Evolutionary conservation across 768 basidiomycete species (phyloP), one percentile per base, ranked within the genome.

Genomic region (Ramaria rubella): DNA sequence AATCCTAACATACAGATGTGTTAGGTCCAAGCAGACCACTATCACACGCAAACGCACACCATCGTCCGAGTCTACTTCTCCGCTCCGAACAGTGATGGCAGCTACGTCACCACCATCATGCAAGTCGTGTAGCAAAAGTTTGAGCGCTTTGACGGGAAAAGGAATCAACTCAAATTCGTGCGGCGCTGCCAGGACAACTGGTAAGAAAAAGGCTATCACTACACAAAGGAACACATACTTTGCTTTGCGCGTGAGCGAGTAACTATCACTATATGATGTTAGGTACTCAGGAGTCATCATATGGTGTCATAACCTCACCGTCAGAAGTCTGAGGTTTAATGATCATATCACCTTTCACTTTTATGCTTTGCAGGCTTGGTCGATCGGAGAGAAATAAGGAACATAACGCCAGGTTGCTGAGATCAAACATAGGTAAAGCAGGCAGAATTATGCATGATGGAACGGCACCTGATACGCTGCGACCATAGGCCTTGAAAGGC

Each of bases 401-500:
- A 27, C 81, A 81, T 49, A 99, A 72, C 1, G 87, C 94, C 54
- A 97, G 72, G 36, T 82, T 86, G 69, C 91, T 75, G 26, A 14
- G n/a, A 27, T 14, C 3, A 27, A 11, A 26, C 2, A n/a, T 48
- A 24, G 27, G 27, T 29, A n/a, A 12, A 4, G 50, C n/a, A 14
- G 56, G 21, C n/a, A 7, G 4, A 17, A 26, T n/a, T 17, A 51
- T n/a, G 6, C 19, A 5, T 27, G 19, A 33, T n/a, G 31, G 21
- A 8, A 4, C 61, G 68, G 29, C 43, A 75, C 75, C 71, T 94
- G 63, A 95, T 79, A 30, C 91, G 82, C 4, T 84, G 82, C 9
- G 91, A 85, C 94, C 95, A 98, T 69, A 86, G 92, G 29, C 96
- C 94, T 65, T 93, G 91, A 78, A 98, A 90, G 4, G 87, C 91